Evolutionary conservation across 2,329 filamentous ascomycete genomes (phyloP), one percentile per base, ranked within the genome.

Genomic region (Colletotrichum shisoi): DNA sequence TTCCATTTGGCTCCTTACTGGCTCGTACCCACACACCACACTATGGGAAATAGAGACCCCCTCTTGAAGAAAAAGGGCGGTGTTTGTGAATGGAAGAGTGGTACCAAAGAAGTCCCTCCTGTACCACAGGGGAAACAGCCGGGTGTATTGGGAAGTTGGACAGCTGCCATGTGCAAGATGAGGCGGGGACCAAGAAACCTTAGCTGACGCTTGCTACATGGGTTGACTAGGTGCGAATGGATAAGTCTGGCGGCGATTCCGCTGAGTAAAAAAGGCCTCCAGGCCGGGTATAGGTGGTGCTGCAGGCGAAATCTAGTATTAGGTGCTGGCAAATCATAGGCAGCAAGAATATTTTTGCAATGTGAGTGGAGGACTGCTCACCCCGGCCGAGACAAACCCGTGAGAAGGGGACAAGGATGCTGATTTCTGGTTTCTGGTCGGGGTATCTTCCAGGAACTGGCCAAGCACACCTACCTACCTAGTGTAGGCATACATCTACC

Each of bases 221-320:
- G 24, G 37, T 37, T 31, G 62, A 48, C 45, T 54, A 54, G 49
- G 54, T 44, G 54, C 42, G 42, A 68, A 62, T 27, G 37, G 40
- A 19, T 44, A 44, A 24, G 60, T 65, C 37, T 57, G 59, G 48
- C 39, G 40, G 42, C 48, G 42, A 24, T 27, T 44, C 27, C 27
- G 54, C 49, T 39, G 42, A 39, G 39, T 45, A 61, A 34, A 58
- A 34, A 31, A 24, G 31, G 31, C 19, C 27, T 51, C 12, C 21
- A 51, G 44, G 56, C 44, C 57, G 34, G 46, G 44, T 27, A 60
- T 58, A 34, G 31, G 31, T 9, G 21, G 13, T 65, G 15, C 42
- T 56, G 56, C 37, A 39, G 49, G 62, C 42, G 65, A 65, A 68
- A 65, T 62, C 44, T 60, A 68, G 62, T 44, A 40, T 57, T 45